Conservation (phyloP, 2,329 filamentous ascomycete genomes). For the Aureobasidium sp. region DNA sequence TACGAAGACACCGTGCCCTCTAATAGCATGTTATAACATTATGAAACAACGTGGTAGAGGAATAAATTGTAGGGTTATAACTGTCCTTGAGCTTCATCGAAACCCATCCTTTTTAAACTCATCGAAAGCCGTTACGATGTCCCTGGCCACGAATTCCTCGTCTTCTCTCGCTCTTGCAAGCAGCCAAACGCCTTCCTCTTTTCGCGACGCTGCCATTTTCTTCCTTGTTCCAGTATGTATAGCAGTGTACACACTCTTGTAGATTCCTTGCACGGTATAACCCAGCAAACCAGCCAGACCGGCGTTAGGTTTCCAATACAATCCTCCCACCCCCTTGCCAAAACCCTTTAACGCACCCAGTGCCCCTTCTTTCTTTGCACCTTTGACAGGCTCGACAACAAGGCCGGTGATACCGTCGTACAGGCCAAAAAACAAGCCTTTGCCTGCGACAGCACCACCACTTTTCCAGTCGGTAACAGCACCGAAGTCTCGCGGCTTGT, state of each 20-base stretch:
- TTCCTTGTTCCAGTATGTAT: neutral
- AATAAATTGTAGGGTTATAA: neutral
- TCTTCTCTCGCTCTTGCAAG: neutral
- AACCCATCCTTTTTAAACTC: neutral
- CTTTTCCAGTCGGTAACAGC: conserved; percentile 59
- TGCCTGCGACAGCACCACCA: conserved; percentile 34
- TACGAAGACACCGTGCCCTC: neutral
- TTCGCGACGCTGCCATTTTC: neutral
- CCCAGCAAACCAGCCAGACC: neutral
- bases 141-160: neutral
- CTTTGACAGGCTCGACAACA: conserved; percentile 59
- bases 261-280: neutral
- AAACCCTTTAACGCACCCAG: conserved; percentile 1
- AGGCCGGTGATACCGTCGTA: conserved; percentile 45
- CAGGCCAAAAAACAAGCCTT: conserved; percentile 2
- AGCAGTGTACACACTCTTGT: neutral
- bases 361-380: conserved; percentile 9
- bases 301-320: conserved; percentile 3
- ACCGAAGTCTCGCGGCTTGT: conserved; percentile 47
- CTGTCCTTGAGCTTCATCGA: neutral
- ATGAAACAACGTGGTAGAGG: neutral
- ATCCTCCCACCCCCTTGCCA: neutral
- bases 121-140: neutral
- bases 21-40: neutral
- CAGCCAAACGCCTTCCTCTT: neutral